Conservation (phyloP, 352 stramenopile species). For the Phytophthora aleatoria region DNA sequence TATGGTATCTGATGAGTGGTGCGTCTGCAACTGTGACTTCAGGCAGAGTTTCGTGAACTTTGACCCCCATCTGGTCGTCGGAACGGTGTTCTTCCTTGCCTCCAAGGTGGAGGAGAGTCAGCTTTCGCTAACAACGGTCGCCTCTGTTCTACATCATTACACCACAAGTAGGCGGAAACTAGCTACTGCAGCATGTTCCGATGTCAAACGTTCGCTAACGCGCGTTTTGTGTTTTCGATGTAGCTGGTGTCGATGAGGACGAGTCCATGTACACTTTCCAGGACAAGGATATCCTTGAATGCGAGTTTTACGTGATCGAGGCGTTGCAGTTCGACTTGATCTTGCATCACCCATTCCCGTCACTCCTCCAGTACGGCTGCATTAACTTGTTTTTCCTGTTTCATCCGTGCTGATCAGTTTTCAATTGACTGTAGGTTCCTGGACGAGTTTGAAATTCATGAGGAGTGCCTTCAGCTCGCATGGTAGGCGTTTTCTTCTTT, state of each 20-base stretch:
- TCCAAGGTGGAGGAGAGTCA: slow-evolving; percentile 91
- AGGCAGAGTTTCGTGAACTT: slow-evolving; percentile 92
- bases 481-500: slow-evolving; percentile 45
- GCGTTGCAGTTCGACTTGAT: slow-evolving; percentile 89
- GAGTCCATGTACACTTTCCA: slow-evolving; percentile 90
- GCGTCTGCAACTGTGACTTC: slow-evolving; percentile 9
- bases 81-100: slow-evolving; percentile 86
- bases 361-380: slow-evolving; percentile 72
- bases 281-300: slow-evolving; percentile 91
- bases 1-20: slow-evolving; percentile 1
- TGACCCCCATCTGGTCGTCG: slow-evolving; percentile 84
- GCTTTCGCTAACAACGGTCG: slow-evolving; percentile 76
- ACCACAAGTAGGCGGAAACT: slow-evolving; percentile 65
- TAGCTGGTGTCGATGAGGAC: slow-evolving; percentile 83
- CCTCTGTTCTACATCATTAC: slow-evolving; percentile 85
- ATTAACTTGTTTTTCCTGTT: slow-evolving; percentile 2
- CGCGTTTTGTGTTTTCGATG: slow-evolving; percentile 1
- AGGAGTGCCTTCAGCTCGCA: slow-evolving; percentile 84
- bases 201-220: background rate
- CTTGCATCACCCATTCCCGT: slow-evolving; percentile 84
- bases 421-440: slow-evolving; percentile 51
- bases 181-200: background rate
- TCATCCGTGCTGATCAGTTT: background rate
- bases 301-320: slow-evolving; percentile 91
- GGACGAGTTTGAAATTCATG: slow-evolving; percentile 86